phyloP scores from a whole-genome alignment of 2,329 filamentous ascomycete genomes.

The Apiospora pterosperma region DNA sequence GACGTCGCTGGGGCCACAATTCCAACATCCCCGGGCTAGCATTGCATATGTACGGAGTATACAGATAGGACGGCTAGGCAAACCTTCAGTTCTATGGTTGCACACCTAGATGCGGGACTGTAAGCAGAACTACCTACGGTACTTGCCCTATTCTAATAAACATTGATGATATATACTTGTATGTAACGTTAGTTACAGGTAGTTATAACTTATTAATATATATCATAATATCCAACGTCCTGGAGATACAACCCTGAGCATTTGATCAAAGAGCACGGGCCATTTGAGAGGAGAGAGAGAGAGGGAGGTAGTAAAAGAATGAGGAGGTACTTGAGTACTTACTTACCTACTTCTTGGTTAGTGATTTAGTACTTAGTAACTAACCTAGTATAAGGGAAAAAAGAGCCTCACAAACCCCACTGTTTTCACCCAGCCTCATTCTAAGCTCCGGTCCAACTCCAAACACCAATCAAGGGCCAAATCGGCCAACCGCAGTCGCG shows the following conservation, averaged over 20 bases:
- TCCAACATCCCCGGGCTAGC: neutral
- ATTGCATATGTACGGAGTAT: slow-evolving; percentile 6
- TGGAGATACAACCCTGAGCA: neutral
- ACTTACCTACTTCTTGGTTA: too few species aligned
- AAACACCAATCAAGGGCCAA: neutral
- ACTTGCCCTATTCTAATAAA: neutral
- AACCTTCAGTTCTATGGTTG: neutral
- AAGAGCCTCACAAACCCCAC: neutral
- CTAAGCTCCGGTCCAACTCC: neutral
- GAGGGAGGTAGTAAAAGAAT: too few species aligned
- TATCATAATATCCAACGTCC: neutral
- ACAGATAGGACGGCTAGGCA: neutral
- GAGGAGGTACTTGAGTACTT: too few species aligned
- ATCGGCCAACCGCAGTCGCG: neutral
- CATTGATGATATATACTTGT: neutral
- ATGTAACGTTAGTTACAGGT: neutral
- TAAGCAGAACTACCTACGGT: neutral
- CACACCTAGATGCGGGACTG: neutral
- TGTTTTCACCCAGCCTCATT: neutral
- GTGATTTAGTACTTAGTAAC: too few species aligned
- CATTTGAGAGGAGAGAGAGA: too few species aligned
- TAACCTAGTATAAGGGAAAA: too few species aligned
- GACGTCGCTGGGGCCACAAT: neutral
- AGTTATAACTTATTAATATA: too few species aligned
- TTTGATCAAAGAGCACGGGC: neutral